Evolutionary conservation across 352 stramenopile species (phyloP).

Genomic region (Phytophthora tentaculata): DNA sequence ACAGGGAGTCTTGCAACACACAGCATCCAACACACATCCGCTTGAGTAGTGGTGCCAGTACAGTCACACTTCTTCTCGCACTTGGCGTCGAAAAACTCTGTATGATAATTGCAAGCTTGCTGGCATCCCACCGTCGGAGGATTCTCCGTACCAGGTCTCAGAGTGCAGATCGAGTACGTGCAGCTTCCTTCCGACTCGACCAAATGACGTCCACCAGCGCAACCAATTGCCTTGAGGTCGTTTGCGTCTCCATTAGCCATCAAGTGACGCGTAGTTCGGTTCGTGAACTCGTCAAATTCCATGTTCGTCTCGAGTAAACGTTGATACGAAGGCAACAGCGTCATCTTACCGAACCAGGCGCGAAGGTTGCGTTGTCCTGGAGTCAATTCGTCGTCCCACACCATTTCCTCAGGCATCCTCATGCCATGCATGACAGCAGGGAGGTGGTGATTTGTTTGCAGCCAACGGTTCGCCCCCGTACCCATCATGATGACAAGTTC

Average conservation of each 20-base stretch:
- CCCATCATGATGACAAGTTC: constrained; percentile 69
- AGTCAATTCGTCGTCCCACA: constrained; percentile 10
- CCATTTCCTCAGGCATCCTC: constrained; percentile 49
- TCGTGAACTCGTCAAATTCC: constrained; percentile 41
- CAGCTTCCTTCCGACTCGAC: constrained; percentile 49
- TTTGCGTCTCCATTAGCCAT: constrained; percentile 10
- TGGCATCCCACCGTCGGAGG: constrained; percentile 41
- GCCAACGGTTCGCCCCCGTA: constrained; percentile 49
- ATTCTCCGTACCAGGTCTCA: constrained; percentile 33
- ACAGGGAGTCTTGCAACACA: constrained; percentile 40
- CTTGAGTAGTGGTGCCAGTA: constrained; percentile 30
- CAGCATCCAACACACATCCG: constrained; percentile 67
- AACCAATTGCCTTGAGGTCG: constrained; percentile 21
- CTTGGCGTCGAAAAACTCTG: constrained; percentile 41
- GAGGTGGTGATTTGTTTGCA: constrained; percentile 48
- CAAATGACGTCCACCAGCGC: constrained; percentile 45
- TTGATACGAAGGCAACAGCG: constrained; percentile 52
- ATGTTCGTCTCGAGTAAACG: constrained; percentile 37
- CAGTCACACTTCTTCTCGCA: constrained; percentile 57
- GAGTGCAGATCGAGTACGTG: constrained; percentile 39
- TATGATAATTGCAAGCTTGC: constrained; percentile 47
- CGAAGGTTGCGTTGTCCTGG: constrained; percentile 40
- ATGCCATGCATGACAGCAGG: constrained; percentile 69
- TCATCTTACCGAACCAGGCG: constrained; percentile 73
- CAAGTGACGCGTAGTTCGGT: constrained; percentile 38